Conservation (phyloP, 2,329 filamentous ascomycete genomes). For the Pyricularia grisea region DNA sequence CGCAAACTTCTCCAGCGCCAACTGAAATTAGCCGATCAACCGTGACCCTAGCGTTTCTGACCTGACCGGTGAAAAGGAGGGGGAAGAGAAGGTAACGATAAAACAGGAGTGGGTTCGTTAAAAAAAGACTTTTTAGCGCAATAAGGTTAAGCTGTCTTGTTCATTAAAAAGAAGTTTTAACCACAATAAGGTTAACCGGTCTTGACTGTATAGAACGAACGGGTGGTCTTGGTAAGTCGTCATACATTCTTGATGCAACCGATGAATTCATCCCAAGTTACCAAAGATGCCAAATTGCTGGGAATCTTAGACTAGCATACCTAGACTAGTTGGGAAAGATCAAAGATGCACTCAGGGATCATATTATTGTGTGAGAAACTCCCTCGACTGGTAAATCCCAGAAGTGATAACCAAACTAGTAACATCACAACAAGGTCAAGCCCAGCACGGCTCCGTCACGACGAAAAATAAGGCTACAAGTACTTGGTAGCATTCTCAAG, state of each 20-base stretch:
- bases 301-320: neutral
- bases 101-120: too few species aligned
- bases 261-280: neutral
- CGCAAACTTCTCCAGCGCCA: neutral
- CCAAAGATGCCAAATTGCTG: neutral
- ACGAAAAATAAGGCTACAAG: too few species aligned
- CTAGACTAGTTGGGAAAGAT: neutral
- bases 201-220: too few species aligned
- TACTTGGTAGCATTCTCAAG: too few species aligned
- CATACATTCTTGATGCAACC: too few species aligned
- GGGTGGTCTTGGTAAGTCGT: too few species aligned
- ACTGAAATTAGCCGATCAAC: neutral
- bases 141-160: too few species aligned
- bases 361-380: neutral
- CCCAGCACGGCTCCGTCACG: neutral
- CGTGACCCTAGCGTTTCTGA: neutral
- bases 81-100: too few species aligned
- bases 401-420: neutral
- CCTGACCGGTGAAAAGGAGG: neutral
- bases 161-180: too few species aligned
- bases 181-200: too few species aligned
- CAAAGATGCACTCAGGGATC: neutral
- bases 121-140: too few species aligned
- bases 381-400: neutral
- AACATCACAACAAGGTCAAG: neutral